These are phyloP conservation scores for Penicillium robsamsonii DNA, from an alignment of 495 filamentous ascomycete species.

Conservation along the genomic window DNA sequence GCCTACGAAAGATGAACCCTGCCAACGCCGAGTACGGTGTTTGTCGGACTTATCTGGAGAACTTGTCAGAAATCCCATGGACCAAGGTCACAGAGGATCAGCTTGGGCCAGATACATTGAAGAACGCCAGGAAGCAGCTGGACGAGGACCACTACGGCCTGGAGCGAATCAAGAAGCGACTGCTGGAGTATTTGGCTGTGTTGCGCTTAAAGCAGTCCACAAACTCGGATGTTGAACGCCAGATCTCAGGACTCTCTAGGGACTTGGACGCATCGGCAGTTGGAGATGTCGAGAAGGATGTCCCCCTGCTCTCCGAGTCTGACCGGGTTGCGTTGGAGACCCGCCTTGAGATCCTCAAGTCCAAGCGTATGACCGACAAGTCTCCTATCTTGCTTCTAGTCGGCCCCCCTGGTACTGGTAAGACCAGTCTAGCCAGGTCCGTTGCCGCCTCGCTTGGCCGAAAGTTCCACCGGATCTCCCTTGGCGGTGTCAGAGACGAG, in stretches of 20 bases:
- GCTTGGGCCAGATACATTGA: slow-evolving; percentile 77
- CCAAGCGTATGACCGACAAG: slow-evolving; percentile 82
- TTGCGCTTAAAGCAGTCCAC: slow-evolving; percentile 88
- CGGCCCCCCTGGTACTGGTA: slow-evolving; percentile 93
- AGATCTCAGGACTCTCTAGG: slow-evolving; percentile 66
- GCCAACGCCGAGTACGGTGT: slow-evolving; percentile 94
- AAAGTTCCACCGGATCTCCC: slow-evolving; percentile 96
- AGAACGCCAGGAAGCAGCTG: slow-evolving; percentile 79
- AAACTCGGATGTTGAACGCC: slow-evolving; percentile 73
- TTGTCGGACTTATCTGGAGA: slow-evolving; percentile 91
- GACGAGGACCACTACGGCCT: slow-evolving; percentile 97
- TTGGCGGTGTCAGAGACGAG: slow-evolving; percentile 94
- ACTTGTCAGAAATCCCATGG: slow-evolving; percentile 93
- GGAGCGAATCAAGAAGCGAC: slow-evolving; percentile 94
- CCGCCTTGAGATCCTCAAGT: slow-evolving; percentile 66
- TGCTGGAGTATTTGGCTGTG: slow-evolving; percentile 95
- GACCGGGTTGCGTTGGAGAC: slow-evolving; percentile 49
- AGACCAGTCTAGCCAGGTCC: slow-evolving; percentile 93
- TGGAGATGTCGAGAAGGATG: slow-evolving; percentile 41
- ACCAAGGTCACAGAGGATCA: slow-evolving; percentile 80
- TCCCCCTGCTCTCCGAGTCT: slow-evolving; percentile 36
- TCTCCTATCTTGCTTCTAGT: slow-evolving; percentile 93
- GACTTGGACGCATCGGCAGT: slow-evolving; percentile 50
- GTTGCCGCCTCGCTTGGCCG: slow-evolving; percentile 87
- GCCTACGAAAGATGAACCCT: slow-evolving; percentile 92